Base-by-base conservation (phyloP, 176 grass and related monocot species). In the Cocos nucifera region DNA sequence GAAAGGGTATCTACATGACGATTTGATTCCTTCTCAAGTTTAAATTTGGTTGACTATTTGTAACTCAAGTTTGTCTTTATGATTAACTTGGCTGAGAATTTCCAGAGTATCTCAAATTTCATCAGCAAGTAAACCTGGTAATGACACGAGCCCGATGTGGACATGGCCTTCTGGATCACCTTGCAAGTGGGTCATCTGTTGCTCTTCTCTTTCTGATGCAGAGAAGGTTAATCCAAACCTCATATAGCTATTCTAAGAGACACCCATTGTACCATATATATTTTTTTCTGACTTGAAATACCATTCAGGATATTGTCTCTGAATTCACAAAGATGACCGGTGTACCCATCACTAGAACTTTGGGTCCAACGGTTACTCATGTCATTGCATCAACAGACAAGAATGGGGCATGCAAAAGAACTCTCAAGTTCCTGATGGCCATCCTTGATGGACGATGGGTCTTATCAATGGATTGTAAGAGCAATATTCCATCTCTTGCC, bases 391-490 rank as follows among this genome's bases (percentile, higher is more conserved):
- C 87, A 57, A 90, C 80, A 22, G 65, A 90, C 59, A 49, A 51
- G 17, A 81, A 60, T 62, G 92, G 87, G 78, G 83, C 92, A 56
- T 88, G 81, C 77, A 96, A 82, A 63, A 85, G 87, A 63, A 96
- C 92, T 22, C 55, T 96, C 4, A 90, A 96, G 75, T 85, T 82
- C 74, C 76, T 96, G 69, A 96, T 90, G 86, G 87, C 80, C 56
- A 85, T 96, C 68, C 65, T 96, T 55, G 74, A 68, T 48, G 92
- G 92, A 75, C 90, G 75, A 90, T 96, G 86, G 92, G 77, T 96
- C 9, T 27, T 96, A 63, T 80, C 75, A 48, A 49, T 96, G 0
- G 66, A 96, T 56, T 96, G 92, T 96, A 90, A 85, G 89, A 44
- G 15, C 27, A 27, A 23, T 30, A 18, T 15, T 52, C 5, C 16